phyloP scores from a whole-genome alignment of 306 rosid genomes.

The Cucurbita moschata region DNA sequence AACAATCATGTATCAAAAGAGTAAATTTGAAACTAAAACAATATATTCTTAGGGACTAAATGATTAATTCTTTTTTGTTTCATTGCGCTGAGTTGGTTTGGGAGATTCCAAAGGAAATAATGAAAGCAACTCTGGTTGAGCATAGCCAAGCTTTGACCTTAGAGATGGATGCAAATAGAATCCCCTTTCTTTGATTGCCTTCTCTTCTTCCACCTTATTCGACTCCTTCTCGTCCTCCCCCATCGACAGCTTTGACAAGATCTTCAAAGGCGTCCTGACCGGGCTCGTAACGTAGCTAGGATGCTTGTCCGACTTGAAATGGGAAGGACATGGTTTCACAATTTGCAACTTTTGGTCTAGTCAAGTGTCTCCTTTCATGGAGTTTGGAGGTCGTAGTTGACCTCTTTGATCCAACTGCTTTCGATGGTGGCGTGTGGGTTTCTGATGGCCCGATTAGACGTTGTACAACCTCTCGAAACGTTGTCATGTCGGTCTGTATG shows the following conservation, averaged over 20 bases:
- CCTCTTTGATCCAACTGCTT: constrained; percentile 16
- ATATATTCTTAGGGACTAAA: too few species aligned
- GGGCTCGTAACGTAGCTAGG: constrained; percentile 26
- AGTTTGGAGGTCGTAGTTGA: constrained; percentile 27
- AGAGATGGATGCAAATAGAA: constrained; percentile 79
- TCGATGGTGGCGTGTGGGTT: neutral
- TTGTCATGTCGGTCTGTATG: constrained; percentile 51
- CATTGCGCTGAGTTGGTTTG: constrained; percentile 9
- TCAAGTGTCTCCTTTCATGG: constrained; percentile 64
- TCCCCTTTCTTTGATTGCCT: constrained; percentile 54
- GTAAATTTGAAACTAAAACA: too few species aligned
- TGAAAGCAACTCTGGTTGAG: constrained; percentile 43
- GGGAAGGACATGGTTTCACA: constrained; percentile 31
- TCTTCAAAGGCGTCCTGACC: constrained; percentile 38
- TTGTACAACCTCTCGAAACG: constrained; percentile 71
- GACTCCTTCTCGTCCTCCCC: constrained; percentile 23
- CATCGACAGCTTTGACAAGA: constrained; percentile 37
- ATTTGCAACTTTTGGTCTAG: constrained; percentile 77
- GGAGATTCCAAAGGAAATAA: constrained; percentile 60
- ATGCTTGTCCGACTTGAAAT: constrained; percentile 12
- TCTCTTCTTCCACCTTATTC: constrained; percentile 52
- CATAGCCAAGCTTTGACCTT: constrained; percentile 22
- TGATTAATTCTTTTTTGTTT: neutral
- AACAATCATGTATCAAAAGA: too few species aligned
- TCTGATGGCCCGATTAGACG: constrained; percentile 57